These are phyloP conservation scores for Rhodotorula paludigena DNA, from an alignment of 768 basidiomycete species.

Conservation along the genomic window DNA sequence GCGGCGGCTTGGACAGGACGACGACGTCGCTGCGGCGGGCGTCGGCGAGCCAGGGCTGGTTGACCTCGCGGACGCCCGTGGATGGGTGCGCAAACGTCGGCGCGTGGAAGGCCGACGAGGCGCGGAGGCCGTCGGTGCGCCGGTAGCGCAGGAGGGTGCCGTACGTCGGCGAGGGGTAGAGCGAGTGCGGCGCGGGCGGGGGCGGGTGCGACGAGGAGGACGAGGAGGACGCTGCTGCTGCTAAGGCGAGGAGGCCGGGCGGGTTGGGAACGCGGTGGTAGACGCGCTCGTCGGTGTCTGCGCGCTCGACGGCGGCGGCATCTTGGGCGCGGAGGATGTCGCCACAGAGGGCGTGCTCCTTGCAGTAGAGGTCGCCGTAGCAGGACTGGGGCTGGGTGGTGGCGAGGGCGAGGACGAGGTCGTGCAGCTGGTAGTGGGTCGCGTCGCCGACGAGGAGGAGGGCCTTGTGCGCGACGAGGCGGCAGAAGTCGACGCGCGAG, in stretches of 20 bases:
- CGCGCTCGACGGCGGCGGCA: constrained; percentile 15
- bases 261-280: constrained; percentile 31
- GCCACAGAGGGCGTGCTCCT: constrained; percentile 41
- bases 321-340: constrained; percentile 10
- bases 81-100: constrained; percentile 34
- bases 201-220: background rate
- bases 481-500: constrained; percentile 31
- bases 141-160: constrained; percentile 42
- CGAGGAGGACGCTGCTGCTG: too few species aligned
- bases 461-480: constrained; percentile 40
- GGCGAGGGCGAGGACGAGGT: constrained; percentile 42
- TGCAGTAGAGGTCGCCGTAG: constrained; percentile 44
- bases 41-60: constrained; percentile 41
- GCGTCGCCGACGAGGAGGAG: constrained; percentile 41
- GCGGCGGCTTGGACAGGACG: constrained; percentile 38
- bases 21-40: constrained; percentile 36
- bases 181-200: background rate
- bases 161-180: constrained; percentile 14
- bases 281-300: constrained; percentile 23
- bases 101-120: constrained; percentile 9
- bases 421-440: constrained; percentile 42
- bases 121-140: constrained; percentile 39
- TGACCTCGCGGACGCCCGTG: constrained; percentile 38
- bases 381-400: constrained; percentile 35
- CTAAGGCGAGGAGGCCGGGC: too few species aligned